phyloP scores from a whole-genome alignment of 1,284 basidiomycete genomes.

The Agroathelia rolfsii region DNA sequence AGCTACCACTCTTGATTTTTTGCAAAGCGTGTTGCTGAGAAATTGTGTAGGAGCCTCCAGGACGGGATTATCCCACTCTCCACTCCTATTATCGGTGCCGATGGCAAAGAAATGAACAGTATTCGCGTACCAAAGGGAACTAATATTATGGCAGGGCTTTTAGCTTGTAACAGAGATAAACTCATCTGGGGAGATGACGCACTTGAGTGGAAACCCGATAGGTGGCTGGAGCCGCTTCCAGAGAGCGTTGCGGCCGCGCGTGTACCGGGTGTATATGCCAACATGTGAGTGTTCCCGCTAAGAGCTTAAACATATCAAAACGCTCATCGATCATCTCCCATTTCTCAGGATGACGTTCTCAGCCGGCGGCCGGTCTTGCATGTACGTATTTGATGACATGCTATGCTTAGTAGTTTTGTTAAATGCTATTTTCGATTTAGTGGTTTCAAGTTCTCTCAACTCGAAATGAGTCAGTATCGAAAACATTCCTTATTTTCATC shows the following conservation, averaged over 20 bases:
- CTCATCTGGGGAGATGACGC: slow-evolving; percentile 4
- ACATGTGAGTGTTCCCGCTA: not conserved
- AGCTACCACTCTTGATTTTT: no score
- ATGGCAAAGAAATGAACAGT: slow-evolving; percentile 8
- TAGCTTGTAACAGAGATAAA: slow-evolving; percentile 1
- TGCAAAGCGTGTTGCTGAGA: no score
- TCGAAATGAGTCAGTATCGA: slow-evolving; percentile 4
- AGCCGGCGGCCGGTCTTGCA: slow-evolving; percentile 3
- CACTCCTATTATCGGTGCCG: not conserved
- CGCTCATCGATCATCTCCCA: not conserved
- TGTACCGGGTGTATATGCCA: slow-evolving; percentile 4
- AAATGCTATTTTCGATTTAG: not conserved
- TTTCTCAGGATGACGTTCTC: slow-evolving; percentile 6
- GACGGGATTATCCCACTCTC: slow-evolving; percentile 10
- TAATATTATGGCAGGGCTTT: slow-evolving; percentile 1
- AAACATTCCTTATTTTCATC: no score
- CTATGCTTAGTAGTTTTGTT: slow-evolving; percentile 4
- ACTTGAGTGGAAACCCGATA: slow-evolving; percentile 6
- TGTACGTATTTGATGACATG: not conserved
- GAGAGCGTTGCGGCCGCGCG: slow-evolving; percentile 1
- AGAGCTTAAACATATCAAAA: not conserved
- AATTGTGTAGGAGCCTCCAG: slow-evolving; percentile 11
- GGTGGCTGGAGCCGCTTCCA: slow-evolving; percentile 2
- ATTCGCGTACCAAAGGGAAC: slow-evolving; percentile 12
- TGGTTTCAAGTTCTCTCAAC: slow-evolving; percentile 5